Percentiles rank a stretch among this genome's conserved stretches.
Conservation (phyloP, 768 basidiomycete species). For the Boletus vermiculosoides region DNA sequence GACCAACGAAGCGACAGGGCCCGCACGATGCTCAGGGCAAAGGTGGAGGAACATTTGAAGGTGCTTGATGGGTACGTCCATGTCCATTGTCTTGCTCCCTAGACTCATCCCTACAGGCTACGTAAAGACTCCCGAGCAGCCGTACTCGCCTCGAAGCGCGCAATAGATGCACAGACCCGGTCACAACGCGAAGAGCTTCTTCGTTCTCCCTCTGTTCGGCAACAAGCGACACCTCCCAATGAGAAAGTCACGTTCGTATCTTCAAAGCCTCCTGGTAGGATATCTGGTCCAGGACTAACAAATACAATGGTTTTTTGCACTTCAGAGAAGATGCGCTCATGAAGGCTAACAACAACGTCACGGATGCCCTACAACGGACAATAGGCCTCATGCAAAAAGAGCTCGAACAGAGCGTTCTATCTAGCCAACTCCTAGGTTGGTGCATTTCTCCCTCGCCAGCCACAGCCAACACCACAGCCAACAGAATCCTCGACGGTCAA, state of each 20-base stretch:
- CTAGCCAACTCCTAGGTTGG: conserved; percentile 81
- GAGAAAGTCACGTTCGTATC: conserved; percentile 63
- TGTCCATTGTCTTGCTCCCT: background rate
- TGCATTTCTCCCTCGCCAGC: background rate
- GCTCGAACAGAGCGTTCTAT: conserved; percentile 84
- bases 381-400: conserved; percentile 87
- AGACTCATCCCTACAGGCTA: conserved; percentile 40
- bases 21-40: conserved; percentile 45
- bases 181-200: conserved; percentile 73
- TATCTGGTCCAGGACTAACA: background rate
- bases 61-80: conserved; percentile 53
- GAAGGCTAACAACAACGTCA: conserved; percentile 87
- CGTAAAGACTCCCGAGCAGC: conserved; percentile 66
- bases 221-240: conserved; percentile 42
- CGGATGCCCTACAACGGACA: conserved; percentile 82
- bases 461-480: background rate
- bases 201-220: conserved; percentile 45
- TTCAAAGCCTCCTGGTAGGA: background rate
- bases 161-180: conserved; percentile 58
- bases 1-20: conserved; percentile 64
- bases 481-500: conserved; percentile 78
- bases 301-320: background rate
- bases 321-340: conserved; percentile 80
- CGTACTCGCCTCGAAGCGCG: conserved; percentile 68
- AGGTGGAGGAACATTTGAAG: conserved; percentile 49